Evolutionary conservation across 768 basidiomycete genomes (phyloP), one percentile per base, ranked within the genome.

Genomic region (Obba rivulosa): DNA sequence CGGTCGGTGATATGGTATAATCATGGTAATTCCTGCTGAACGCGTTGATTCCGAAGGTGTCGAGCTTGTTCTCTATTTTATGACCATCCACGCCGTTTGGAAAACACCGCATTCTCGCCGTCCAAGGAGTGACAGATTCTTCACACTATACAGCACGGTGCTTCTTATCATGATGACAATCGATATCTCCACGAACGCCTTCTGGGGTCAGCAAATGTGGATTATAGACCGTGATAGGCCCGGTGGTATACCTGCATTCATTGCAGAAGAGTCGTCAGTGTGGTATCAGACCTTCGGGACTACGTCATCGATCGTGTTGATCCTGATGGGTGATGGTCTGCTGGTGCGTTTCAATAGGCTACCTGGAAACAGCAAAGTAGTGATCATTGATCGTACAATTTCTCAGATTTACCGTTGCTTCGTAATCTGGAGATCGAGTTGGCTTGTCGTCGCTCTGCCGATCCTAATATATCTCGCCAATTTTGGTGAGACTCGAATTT

Each of bases 321-420:
- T 54, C 23, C 49, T 62, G 28, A 50, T 63, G 45, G 54, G 54
- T 10, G 63, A 63, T 34, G 62, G 52, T 1, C 46, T 65, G 4
- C 42, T 65, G 46, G 63, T 65, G 41, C 40, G 63, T 57, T 11
- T 16, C n/a, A n/a, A n/a, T n/a, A n/a, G n/a, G n/a, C n/a, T n/a
- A n/a, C n/a, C n/a, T n/a, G n/a, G n/a, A n/a, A n/a, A 31, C 13
- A 13, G 7, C 28, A 31, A 13, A 31, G 13, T 31, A 31, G 7
- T 31, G 28, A 31, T 5, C 13, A 13, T 13, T 5, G 28, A 5
- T 13, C 28, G 13, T 13, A 31, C 13, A 31, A 31, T 13, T 13
- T n/a, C n/a, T n/a, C 46, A 74, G 73, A 60, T 74, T 24, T 64
- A 69, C 46, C 68, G 70, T n/a, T 69, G 66, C 49, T 67, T 52